Percentiles rank a stretch among this genome's conserved stretches.
phyloP scores from a whole-genome alignment of 176 grass and related monocot genomes.

The Eragrostis curvula region DNA sequence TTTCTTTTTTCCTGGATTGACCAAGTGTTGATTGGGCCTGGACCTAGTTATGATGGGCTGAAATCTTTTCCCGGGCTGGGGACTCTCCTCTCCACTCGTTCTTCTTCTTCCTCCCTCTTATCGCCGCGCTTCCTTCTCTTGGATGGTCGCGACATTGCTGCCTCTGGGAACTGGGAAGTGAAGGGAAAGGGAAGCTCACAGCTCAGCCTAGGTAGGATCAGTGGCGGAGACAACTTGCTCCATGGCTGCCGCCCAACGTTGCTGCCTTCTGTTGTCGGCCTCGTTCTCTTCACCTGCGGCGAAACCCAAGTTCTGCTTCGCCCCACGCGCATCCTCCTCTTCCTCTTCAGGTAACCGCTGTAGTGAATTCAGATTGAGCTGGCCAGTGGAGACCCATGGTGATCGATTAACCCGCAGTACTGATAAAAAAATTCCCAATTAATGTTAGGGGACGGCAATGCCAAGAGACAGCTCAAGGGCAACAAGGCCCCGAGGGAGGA shows the following conservation, averaged over 20 bases:
- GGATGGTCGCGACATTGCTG: neutral
- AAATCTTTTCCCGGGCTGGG: neutral
- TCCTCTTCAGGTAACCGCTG: conserved; percentile 33
- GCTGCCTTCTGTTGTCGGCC: conserved; percentile 6
- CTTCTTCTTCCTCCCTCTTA: neutral
- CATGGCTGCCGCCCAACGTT: conserved; percentile 1
- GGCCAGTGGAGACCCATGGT: neutral
- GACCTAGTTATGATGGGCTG: neutral
- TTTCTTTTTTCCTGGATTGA: too few species aligned
- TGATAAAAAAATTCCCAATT: neutral
- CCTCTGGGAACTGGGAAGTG: neutral
- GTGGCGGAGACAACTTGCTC: neutral
- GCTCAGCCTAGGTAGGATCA: neutral
- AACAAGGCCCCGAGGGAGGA: conserved; percentile 62
- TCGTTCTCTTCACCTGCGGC: neutral
- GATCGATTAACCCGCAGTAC: neutral
- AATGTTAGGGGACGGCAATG: neutral
- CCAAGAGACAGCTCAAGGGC: conserved; percentile 26
- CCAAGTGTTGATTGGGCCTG: neutral
- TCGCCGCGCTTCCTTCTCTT: neutral
- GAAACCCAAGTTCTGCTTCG: neutral
- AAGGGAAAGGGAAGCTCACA: neutral
- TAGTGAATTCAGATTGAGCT: neutral
- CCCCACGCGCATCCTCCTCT: conserved; percentile 24
- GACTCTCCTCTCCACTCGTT: neutral